Evolutionary conservation across 148 eudicot species (phyloP), one percentile per base, ranked within the genome.

Genomic region (Tetragonia tetragonoides): DNA sequence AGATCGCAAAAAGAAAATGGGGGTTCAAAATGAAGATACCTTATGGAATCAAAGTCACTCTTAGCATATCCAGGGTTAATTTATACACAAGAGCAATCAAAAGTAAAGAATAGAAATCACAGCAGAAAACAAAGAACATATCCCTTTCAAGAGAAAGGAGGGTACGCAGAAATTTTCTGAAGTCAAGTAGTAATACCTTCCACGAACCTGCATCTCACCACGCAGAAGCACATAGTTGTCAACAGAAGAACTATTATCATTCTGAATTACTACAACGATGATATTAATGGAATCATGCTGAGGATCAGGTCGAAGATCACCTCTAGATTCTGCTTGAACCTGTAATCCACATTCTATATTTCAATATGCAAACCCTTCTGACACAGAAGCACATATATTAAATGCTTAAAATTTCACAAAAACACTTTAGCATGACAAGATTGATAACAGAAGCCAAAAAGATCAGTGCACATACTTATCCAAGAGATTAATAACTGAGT

Each of bases 311-410:
- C 87, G 87, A 73, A 93, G 85, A 66, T 93, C 99, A 67, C 94
- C 99, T 81, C 93, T 89, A 49, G 90, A 88, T 87, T 90, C 97
- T 83, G 97, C 92, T 72, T 84, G 97, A 57, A 95, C 88, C 91
- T 91, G 86, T 34, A 77, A 86, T 75, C 21, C 64, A 82, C 41
- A 77, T 77, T 62, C 60, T 61, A 73, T n/a, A n/a, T n/a, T n/a
- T n/a, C 51, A 79, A 78, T 64, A 66, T 7, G 73, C 47, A 73
- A 65, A 49, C 70, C 64, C 73, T 51, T 66, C 66, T 72, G 39
- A 65, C 21, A 73, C n/a, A 75, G 16, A 34, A 72, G 41, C 54
- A 59, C 10, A 53, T 42, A 39, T n/a, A 47, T 41, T 54, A 42
- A 60, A 21, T 42, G 59, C 23, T 40, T n/a, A 47, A 14, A 44